Evolutionary conservation across 2,329 filamentous ascomycete genomes (phyloP), one percentile per base, ranked within the genome.

Genomic region (Leptosphaerulina australis): DNA sequence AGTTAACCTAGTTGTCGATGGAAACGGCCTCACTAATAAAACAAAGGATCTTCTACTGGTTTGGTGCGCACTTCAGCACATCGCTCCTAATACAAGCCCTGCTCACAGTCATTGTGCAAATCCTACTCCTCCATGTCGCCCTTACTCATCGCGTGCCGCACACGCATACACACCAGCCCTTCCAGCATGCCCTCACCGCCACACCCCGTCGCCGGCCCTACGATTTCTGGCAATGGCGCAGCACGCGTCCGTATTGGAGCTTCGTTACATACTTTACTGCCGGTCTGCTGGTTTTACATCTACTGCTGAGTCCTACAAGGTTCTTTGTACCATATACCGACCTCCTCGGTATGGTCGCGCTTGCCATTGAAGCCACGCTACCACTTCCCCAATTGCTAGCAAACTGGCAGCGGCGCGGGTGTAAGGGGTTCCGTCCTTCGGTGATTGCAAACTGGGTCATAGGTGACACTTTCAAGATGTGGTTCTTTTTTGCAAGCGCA

Each of bases 391-490:
- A 95, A 73, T 86, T 94, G 22, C 67, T 90, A 38, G 77, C 88
- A 33, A 94, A 94, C 68, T 78, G 82, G 56, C 81, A 82, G 25
- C 80, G 83, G 4, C 79, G 81, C 52, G 90, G 88, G 2, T 91
- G 87, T 77, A 87, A 85, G 70, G 90, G 90, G 5, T 91, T 95
- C 73, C 82, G 90, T 12, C 67, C 91, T 9, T 90, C 86, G 5
- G 86, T 95, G 4, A 76, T 94, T 50, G 82, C 79, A 21, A 91
- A 86, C 70, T 95, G 90, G 90, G 77, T 95, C 44, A 75, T 87
- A 2, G 90, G 90, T 54, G 90, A 95, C 72, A 79, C 83, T 7
- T 91, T 94, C 86, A 95, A 95, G 80, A 88, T 93, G 81, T 75
- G 73, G 48, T 81, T 79, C 58, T 88, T 91, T 65, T 94, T 93